Percentiles rank a stretch among this genome's conserved stretches.
These are phyloP conservation scores for Botryotinia convoluta DNA, from an alignment of 2,329 filamentous ascomycete genomes.

Conservation along the genomic window DNA sequence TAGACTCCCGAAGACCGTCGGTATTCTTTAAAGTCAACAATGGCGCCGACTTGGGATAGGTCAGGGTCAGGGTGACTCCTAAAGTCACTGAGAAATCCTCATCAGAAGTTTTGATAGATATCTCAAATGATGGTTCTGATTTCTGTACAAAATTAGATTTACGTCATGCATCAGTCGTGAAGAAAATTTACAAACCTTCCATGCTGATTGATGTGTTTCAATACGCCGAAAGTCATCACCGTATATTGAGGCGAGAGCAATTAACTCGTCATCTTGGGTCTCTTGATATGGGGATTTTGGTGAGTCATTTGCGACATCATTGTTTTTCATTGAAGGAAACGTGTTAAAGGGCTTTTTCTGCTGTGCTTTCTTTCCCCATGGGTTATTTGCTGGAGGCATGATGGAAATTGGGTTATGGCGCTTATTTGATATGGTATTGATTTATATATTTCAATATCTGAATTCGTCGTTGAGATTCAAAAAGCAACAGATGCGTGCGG, in stretches of 20 bases:
- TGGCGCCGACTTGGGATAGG: slow-evolving; percentile 83
- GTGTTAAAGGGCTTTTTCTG: slow-evolving; percentile 40
- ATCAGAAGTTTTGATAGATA: slow-evolving; percentile 72
- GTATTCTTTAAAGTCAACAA: slow-evolving; percentile 66
- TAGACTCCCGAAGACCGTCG: slow-evolving; percentile 64
- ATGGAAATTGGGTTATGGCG: slow-evolving; percentile 25
- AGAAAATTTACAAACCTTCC: slow-evolving; percentile 64
- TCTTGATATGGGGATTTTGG: slow-evolving; percentile 69
- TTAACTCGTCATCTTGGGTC: slow-evolving; percentile 82
- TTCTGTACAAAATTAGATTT: slow-evolving; percentile 49
- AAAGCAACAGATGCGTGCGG: slow-evolving; percentile 29
- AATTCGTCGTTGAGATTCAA: slow-evolving; percentile 14
- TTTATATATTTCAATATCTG: slow-evolving; percentile 20
- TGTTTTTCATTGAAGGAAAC: slow-evolving; percentile 31
- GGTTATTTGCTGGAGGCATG: slow-evolving; percentile 39
- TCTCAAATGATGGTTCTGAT: slow-evolving; percentile 78
- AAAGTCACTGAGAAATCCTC: slow-evolving; percentile 68
- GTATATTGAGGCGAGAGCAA: slow-evolving; percentile 84
- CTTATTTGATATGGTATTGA: not conserved
- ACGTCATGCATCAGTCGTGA: not conserved
- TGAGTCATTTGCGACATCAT: slow-evolving; percentile 34
- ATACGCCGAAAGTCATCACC: slow-evolving; percentile 81
- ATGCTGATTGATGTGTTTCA: slow-evolving; percentile 67
- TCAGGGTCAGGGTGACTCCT: slow-evolving; percentile 79
- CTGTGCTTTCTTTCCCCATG: slow-evolving; percentile 38